Conservation (phyloP, 148 eudicot genomes). For the Rhododendron ferrugineum region DNA sequence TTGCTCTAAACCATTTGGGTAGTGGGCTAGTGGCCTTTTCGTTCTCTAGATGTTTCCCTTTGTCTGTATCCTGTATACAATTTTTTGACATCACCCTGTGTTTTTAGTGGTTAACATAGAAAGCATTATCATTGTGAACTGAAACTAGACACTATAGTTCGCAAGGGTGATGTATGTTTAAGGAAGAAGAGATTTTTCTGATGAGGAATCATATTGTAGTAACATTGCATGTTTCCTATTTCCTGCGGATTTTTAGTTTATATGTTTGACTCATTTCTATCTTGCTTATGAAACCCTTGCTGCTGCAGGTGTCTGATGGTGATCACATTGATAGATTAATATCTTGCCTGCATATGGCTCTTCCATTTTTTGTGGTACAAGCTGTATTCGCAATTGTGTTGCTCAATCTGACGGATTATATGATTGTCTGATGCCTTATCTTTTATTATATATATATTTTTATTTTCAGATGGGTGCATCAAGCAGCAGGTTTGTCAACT, state of each 20-base stretch:
- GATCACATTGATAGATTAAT: conserved; percentile 75
- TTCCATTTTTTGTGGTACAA: conserved; percentile 68
- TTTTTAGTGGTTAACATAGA: background rate
- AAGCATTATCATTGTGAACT: background rate
- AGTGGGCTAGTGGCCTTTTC: background rate
- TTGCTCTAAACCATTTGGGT: conserved; percentile 6
- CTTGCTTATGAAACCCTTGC: conserved; percentile 7
- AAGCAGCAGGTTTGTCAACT: conserved; percentile 69
- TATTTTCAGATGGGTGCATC: conserved; percentile 84
- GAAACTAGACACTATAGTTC: background rate
- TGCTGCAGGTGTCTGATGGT: conserved; percentile 62
- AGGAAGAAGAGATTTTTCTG: background rate
- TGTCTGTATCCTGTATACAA: background rate
- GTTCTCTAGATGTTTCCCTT: background rate
- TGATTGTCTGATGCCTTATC: background rate
- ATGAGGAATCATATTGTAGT: background rate
- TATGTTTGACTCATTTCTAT: background rate
- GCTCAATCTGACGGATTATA: background rate
- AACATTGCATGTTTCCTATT: background rate
- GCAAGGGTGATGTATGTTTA: background rate
- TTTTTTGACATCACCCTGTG: background rate
- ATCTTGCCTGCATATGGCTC: conserved; percentile 66
- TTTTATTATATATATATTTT: background rate
- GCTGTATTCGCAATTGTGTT: background rate
- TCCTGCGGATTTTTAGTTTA: background rate